Evolutionary conservation across 2,329 filamentous ascomycete species (phyloP).

Genomic region (Atkinsonella texensis): DNA sequence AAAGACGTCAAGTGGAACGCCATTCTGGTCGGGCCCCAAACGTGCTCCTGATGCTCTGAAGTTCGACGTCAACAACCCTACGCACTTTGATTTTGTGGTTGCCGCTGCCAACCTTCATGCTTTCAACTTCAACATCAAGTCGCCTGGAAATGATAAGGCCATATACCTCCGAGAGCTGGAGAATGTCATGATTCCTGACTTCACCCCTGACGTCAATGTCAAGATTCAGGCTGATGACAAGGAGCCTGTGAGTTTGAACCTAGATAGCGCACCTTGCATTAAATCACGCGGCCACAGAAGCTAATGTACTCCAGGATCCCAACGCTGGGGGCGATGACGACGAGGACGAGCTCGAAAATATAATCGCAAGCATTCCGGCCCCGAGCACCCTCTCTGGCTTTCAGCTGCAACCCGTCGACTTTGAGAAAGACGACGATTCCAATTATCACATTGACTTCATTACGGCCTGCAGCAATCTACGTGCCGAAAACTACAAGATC

Average conservation of each 20-base stretch:
- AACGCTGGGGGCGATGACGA: conserved; percentile 65
- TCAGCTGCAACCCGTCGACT: conserved; percentile 84
- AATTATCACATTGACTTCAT: conserved; percentile 99
- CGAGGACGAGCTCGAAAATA: conserved; percentile 58
- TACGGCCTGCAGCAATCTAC: conserved; percentile 88
- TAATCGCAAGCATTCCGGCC: conserved; percentile 61
- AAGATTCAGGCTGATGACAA: conserved; percentile 96
- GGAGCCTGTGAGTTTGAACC: conserved; percentile 52
- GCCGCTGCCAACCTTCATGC: conserved; percentile 86
- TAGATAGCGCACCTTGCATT: too few relatives aligned
- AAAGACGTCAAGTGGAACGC: conserved; percentile 72
- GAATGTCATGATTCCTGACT: conserved; percentile 91
- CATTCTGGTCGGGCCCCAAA: conserved; percentile 98
- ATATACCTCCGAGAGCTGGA: conserved; percentile 73
- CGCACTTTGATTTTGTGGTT: conserved; percentile 79
- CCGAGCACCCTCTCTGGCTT: conserved; percentile 76
- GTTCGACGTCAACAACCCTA: conserved; percentile 74
- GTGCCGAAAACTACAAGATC: conserved; percentile 97
- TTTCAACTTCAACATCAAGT: conserved; percentile 95
- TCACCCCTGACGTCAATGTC: conserved; percentile 76
- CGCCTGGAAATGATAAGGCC: conserved; percentile 54
- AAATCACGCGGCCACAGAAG: neutral
- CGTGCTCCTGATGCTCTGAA: conserved; percentile 84
- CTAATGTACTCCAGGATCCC: conserved; percentile 47
- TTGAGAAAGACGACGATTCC: conserved; percentile 96